Base-by-base conservation (phyloP, 177 flowering plant species). In the Vitis hybrid region DNA sequence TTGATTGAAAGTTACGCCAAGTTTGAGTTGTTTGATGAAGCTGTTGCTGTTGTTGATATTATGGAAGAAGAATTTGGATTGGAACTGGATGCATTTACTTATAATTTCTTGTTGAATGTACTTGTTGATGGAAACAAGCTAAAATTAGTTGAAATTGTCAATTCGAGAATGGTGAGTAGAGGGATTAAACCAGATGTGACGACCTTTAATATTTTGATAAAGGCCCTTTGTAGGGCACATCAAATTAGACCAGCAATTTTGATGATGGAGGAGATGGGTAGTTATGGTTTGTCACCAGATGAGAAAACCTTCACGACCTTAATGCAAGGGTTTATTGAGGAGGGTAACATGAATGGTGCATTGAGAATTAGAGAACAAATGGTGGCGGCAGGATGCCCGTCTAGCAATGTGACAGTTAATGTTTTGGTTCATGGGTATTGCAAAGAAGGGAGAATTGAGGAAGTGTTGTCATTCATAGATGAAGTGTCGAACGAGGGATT, bases 201-300 rank as follows among this genome's bases (percentile, higher is more conserved):
- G 2, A 95, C 98, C 1, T 93, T 90, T 73, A 95, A 95, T 79
- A 84, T 91, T 50, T 78, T 95, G 90, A 91, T 95, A n/a, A 93
- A 91, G 82, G 98, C 91, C 3, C 80, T 95, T 11, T 93, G 98
- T 80, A 90, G 74, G 75, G 92, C 98, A 2, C 98, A 88, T 81
- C 99, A 92, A 64, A 81, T 93, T 67, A 88, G 86, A 78, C 85
- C 92, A n/a, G 98, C 97, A 3, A 80, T 95, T 72, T 75, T 85
- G 70, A 78, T 95, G 90, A 83, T 91, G 94, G 97, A 90, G 73
- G 98, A 95, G 72, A 91, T 93, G 99, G 71, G 75, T 11, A 78
- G 60, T 10, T 73, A 86, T 69, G 90, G 91, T 5, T 76, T 95
- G 72, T 73, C 58, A 1, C 98, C 99, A 0, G 96, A 95, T 76